These are phyloP conservation scores for Graphilbum fragrans DNA, from an alignment of 2,329 filamentous ascomycete species.

Conservation along the genomic window DNA sequence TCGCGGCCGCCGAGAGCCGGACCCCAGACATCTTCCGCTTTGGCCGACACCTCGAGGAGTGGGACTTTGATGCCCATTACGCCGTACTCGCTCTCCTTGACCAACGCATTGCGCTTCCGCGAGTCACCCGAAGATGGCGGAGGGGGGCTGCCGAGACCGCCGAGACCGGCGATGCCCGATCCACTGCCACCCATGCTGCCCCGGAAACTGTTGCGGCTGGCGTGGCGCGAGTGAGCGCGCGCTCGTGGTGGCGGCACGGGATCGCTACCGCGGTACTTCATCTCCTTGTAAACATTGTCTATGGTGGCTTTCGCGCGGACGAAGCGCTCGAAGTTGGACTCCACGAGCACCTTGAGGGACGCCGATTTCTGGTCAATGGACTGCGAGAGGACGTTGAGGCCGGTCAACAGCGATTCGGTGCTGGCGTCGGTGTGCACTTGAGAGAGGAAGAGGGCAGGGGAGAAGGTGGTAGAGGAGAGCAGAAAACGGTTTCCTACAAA, in stretches of 20 bases:
- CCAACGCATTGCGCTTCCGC: conserved; percentile 75
- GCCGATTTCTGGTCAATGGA: conserved; percentile 98
- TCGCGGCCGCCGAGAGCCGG: conserved; percentile 84
- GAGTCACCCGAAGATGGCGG: conserved; percentile 19
- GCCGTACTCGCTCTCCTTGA: conserved; percentile 87
- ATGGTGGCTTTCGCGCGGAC: conserved; percentile 96
- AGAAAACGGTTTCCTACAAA: conserved; percentile 77
- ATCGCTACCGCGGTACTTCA: conserved; percentile 60
- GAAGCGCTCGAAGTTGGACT: conserved; percentile 97
- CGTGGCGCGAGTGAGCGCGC: conserved; percentile 48
- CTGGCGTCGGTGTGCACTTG: conserved; percentile 82
- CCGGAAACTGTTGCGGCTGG: conserved; percentile 55
- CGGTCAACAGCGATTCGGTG: conserved; percentile 66
- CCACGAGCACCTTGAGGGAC: conserved; percentile 88
- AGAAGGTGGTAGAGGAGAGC: conserved; percentile 91
- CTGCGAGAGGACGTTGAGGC: conserved; percentile 72
- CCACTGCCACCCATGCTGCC: conserved; percentile 26
- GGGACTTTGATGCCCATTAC: conserved; percentile 80
- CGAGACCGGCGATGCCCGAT: not conserved
- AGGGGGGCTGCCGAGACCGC: not conserved
- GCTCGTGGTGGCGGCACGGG: conserved; percentile 17
- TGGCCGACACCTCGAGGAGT: conserved; percentile 78
- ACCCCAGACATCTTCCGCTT: conserved; percentile 96
- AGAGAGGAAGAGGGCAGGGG: conserved; percentile 80
- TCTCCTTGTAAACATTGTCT: conserved; percentile 96